phyloP scores from a whole-genome alignment of 129 eudicot species.

The Flaveria brownii region DNA sequence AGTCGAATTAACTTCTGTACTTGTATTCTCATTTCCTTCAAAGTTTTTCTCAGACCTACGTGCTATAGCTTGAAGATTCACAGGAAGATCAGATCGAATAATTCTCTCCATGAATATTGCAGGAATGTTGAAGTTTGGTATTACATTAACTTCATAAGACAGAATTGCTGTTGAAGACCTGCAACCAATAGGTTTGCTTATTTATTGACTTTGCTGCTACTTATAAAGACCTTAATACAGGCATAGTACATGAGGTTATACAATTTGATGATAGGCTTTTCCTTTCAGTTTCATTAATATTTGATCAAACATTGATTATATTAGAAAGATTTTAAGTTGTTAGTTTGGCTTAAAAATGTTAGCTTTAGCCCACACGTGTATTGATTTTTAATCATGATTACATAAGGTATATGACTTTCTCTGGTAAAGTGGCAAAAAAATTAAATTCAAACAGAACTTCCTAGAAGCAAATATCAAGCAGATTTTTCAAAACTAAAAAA shows the following conservation, averaged over 20 bases:
- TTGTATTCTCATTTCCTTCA: constrained; percentile 51
- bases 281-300: background rate
- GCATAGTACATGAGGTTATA: background rate
- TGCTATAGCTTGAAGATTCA: constrained; percentile 96
- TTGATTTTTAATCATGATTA: background rate
- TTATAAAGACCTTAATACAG: constrained; percentile 5
- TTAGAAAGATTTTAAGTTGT: background rate
- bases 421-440: no score
- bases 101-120: constrained; percentile 93
- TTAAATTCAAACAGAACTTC: no score
- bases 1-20: constrained; percentile 28
- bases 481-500: no score
- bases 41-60: constrained; percentile 76
- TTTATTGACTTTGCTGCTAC: constrained; percentile 10
- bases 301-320: background rate
- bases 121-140: constrained; percentile 84
- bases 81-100: constrained; percentile 90
- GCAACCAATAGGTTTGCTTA: constrained; percentile 23
- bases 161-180: constrained; percentile 63
- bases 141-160: constrained; percentile 88
- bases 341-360: background rate
- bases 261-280: constrained; percentile 7
- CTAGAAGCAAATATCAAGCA: no score
- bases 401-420: background rate
- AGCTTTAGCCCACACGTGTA: background rate